A percentile compares a stretch with the other conserved stretches of the same genome.
Conservation (phyloP, 2,329 filamentous ascomycete genomes). For the Escovopsis weberi region DNA sequence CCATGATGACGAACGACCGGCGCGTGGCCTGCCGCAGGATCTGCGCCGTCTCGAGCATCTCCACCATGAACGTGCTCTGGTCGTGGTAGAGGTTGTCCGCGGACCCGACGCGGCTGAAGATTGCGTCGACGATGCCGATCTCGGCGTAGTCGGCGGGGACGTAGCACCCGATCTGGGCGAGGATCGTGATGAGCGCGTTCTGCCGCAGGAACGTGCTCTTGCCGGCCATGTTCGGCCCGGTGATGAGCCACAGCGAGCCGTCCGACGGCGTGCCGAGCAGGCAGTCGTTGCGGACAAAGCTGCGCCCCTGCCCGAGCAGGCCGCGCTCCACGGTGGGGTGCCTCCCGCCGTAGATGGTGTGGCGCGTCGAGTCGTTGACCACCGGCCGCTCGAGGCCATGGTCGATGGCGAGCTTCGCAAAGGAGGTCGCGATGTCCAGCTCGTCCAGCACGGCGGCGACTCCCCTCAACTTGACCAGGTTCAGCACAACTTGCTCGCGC, state of each 20-base stretch:
- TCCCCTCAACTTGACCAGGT: constrained; percentile 71
- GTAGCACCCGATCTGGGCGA: constrained; percentile 85
- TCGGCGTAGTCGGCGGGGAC: constrained; percentile 79
- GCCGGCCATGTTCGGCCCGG: constrained; percentile 94
- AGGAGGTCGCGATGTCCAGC: constrained; percentile 78
- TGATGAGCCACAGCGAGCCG: constrained; percentile 52
- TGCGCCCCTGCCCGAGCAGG: constrained; percentile 62
- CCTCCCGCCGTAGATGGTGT: constrained; percentile 71
- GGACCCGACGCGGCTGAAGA: constrained; percentile 86
- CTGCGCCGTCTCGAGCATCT: constrained; percentile 91
- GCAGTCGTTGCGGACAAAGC: constrained; percentile 78
- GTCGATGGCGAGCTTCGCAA: constrained; percentile 64
- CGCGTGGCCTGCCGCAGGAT: constrained; percentile 77
- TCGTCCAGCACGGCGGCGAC: constrained; percentile 90
- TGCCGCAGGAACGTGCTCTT: constrained; percentile 95
- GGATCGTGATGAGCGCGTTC: constrained; percentile 84
- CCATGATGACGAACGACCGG: constrained; percentile 90
- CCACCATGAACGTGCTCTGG: constrained; percentile 98
- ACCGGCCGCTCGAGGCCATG: constrained; percentile 59
- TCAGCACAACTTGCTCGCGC: constrained; percentile 61
- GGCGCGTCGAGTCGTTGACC: constrained; percentile 48
- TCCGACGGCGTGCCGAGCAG: constrained; percentile 54
- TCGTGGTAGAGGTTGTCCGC: constrained; percentile 90
- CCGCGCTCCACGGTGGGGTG: constrained; percentile 88
- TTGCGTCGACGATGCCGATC: constrained; percentile 84